These are phyloP conservation scores for Phylloporus sp. DNA, from an alignment of 1,284 basidiomycete genomes.

Conservation along the genomic window DNA sequence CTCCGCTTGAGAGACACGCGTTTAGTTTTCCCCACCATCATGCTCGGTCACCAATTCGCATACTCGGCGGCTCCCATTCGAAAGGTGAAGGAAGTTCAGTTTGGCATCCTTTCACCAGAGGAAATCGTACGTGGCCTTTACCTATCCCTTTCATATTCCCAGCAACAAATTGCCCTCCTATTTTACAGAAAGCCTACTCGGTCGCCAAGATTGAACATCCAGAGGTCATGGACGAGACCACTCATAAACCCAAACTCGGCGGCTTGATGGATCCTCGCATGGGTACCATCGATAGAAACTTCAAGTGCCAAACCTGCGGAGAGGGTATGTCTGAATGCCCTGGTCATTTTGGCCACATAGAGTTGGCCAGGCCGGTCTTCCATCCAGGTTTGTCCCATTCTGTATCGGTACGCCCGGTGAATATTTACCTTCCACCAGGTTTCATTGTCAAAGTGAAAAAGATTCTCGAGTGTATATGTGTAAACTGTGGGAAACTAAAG, in stretches of 20 bases:
- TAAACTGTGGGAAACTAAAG: slow-evolving; percentile 98
- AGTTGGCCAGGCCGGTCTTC: slow-evolving; percentile 95
- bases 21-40: slow-evolving; percentile 35
- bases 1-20: slow-evolving; percentile 22
- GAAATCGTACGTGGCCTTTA: slow-evolving; percentile 83
- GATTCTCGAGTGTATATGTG: slow-evolving; percentile 98
- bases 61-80: slow-evolving; percentile 92
- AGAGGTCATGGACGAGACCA: slow-evolving; percentile 96
- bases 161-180: slow-evolving; percentile 19
- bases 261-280: slow-evolving; percentile 98
- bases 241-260: slow-evolving; percentile 86
- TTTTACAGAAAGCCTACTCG: slow-evolving; percentile 90
- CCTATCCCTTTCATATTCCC: slow-evolving; percentile 13
- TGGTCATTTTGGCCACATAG: slow-evolving; percentile 99
- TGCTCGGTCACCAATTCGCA: slow-evolving; percentile 87
- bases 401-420: not conserved
- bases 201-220: slow-evolving; percentile 98
- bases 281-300: slow-evolving; percentile 99
- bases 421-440: slow-evolving; percentile 52
- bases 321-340: slow-evolving; percentile 99
- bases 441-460: slow-evolving; percentile 99
- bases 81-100: slow-evolving; percentile 97
- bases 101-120: slow-evolving; percentile 99
- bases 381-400: slow-evolving; percentile 78
- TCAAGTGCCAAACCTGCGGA: slow-evolving; percentile 99